These are phyloP conservation scores for Polysphondylium violaceum DNA, from an alignment of 78 protist genomes.

Conservation along the genomic window DNA sequence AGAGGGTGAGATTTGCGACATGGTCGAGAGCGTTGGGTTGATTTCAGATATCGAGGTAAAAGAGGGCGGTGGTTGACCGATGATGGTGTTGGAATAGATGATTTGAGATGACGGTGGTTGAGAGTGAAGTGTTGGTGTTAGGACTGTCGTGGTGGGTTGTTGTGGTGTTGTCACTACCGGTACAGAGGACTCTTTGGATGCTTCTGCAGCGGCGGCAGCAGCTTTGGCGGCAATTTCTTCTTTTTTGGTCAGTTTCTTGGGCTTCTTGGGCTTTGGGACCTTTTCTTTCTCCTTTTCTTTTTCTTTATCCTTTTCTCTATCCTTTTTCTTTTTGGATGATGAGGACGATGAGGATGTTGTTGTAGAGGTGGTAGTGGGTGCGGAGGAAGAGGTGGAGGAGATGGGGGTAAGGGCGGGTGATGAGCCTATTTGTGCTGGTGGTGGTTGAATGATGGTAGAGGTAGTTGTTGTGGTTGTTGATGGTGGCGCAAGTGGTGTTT, in stretches of 20 bases:
- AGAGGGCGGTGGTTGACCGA: too few relatives aligned
- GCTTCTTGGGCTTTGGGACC: too few relatives aligned
- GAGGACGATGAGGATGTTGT: not conserved
- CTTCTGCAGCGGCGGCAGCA: not conserved
- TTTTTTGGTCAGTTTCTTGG: not conserved
- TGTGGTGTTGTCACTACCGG: not conserved
- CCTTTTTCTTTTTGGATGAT: not conserved
- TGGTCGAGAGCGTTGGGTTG: too few relatives aligned
- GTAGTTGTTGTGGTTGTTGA: not conserved
- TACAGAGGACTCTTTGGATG: not conserved
- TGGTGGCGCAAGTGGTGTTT: too few relatives aligned
- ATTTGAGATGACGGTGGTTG: not conserved
- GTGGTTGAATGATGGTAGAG: not conserved
- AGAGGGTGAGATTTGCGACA: too few relatives aligned
- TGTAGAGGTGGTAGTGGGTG: not conserved
- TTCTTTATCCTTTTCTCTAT: conserved; percentile 11
- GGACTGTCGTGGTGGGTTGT: not conserved
- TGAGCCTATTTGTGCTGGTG: not conserved
- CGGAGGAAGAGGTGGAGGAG: not conserved
- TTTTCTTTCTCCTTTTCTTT: conserved; percentile 1
- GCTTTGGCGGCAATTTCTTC: not conserved
- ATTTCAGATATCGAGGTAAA: too few relatives aligned
- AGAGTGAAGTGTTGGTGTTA: not conserved
- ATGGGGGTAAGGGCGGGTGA: not conserved
- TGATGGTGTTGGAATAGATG: too few relatives aligned